These are phyloP conservation scores for Plicaturopsis crispa DNA, from an alignment of 768 basidiomycete genomes.

Conservation along the genomic window DNA sequence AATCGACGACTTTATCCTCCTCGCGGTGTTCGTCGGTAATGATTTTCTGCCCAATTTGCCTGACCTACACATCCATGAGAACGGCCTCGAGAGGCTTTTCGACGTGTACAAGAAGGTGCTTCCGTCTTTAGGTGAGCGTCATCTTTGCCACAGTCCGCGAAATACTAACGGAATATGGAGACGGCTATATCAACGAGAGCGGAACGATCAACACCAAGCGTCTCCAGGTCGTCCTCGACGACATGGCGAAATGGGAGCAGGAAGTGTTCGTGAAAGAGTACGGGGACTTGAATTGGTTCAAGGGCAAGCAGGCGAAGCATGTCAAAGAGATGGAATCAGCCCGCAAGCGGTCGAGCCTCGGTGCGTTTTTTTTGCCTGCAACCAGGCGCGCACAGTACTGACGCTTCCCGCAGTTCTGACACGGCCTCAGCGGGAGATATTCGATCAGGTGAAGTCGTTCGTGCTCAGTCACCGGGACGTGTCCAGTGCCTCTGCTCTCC, in stretches of 20 bases:
- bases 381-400: too few relatives aligned
- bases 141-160: not conserved
- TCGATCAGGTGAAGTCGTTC: slow-evolving; percentile 73
- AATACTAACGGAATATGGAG: too few relatives aligned
- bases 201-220: slow-evolving; percentile 76
- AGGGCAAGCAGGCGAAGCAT: slow-evolving; percentile 83
- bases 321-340: slow-evolving; percentile 57
- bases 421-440: slow-evolving; percentile 64
- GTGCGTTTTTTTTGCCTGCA: slow-evolving; percentile 31
- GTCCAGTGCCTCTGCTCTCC: slow-evolving; percentile 22
- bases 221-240: slow-evolving; percentile 80
- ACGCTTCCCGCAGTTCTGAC: slow-evolving; percentile 50
- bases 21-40: slow-evolving; percentile 96
- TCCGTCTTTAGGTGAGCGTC: slow-evolving; percentile 55
- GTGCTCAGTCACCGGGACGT: slow-evolving; percentile 41
- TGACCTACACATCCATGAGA: slow-evolving; percentile 95
- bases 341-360: slow-evolving; percentile 50
- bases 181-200: slow-evolving; percentile 89
- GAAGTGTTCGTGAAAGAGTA: slow-evolving; percentile 91
- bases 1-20: slow-evolving; percentile 96
- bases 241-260: slow-evolving; percentile 82
- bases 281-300: slow-evolving; percentile 87
- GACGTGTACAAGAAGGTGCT: slow-evolving; percentile 93
- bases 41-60: slow-evolving; percentile 96
- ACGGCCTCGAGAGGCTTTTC: slow-evolving; percentile 88